Base-by-base conservation (phyloP, 148 eudicot genomes). In the Oxyria digyna region DNA sequence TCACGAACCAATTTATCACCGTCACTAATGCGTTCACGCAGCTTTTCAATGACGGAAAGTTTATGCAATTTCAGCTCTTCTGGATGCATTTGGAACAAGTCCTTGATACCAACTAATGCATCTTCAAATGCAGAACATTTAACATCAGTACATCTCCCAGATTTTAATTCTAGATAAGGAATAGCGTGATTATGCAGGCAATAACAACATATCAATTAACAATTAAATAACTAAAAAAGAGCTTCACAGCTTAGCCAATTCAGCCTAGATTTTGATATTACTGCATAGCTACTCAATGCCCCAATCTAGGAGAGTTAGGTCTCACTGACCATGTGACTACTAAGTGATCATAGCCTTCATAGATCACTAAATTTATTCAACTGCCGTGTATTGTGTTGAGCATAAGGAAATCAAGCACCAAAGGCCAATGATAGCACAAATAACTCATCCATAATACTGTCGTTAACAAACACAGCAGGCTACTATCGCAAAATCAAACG, bases 11-110 rank as follows among this genome's bases (percentile, higher is more conserved):
- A 23, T 77, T 83, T 90, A 77, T 87, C 98, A 66, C 86, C 92
- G 70, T 93, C 98, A 67, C 85, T 83, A 50, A 93, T 93, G 37
- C 98, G 96, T 70, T 93, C 98, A 62, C 96, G 96, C 78, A 93
- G 72, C 75, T 93, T 93, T 85, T 93, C 98, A 41, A 90, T 79
- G 52, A 85, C 80, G 68, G 90, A 83, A 72, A 87, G 88, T 75
- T 84, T 90, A 74, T 93, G 96, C 81, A 74, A 75, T 78, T 75
- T 87, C 78, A 93, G 72, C 83, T 93, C 98, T 43, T 73, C 68
- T 23, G 96, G 95, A 67, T 82, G 68, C 41, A 85, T 88, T 67
- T 77, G 80, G 74, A 93, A 76, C 75, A 93, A 77, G 73, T 90
- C 96, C 74, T 77, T 85, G 41, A 93, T 84, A 77, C 98, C 98